Evolutionary conservation across 768 basidiomycete genomes (phyloP), one percentile per base, ranked within the genome.

Genomic region (Boletus sensibilis): DNA sequence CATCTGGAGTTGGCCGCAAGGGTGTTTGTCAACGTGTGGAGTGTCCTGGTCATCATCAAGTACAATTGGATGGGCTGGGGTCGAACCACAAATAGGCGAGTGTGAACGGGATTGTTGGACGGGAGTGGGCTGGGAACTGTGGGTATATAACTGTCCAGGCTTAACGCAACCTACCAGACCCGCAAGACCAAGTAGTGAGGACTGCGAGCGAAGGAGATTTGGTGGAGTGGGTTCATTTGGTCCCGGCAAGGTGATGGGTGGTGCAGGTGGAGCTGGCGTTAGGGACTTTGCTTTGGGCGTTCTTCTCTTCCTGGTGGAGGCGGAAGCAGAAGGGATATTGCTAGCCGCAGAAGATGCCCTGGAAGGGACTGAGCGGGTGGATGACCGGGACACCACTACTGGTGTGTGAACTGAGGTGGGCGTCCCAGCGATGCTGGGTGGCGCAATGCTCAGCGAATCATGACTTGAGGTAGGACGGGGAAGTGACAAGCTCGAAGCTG

Each of bases 201-300:
- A 76, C 68, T 91, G 89, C 60, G 81, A 90, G 31, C 90, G 85
- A 49, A 92, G 72, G 54, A 90, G 88, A 67, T 90, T 83, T 9
- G 81, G 72, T 18, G 89, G 90, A 16, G 77, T 72, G 1, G 85
- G 86, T 40, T 76, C 79, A 47, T 81, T 76, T 23, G 86, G 82
- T 60, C 83, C 82, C 0, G 88, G 89, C 1, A 91, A 71, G 21
- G 74, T 57, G 25, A 91, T 88, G 42, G 82, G 78, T 14, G 84
- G 84, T 11, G 79, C 75, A 14, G 76, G 67, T 13, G 79, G 77
- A 34, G 79, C 78, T 11, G 80, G 78, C 1, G 80, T 77, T 5
- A 74, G 42, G 52, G 78, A 69, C 54, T 76, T 70, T 54, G 72
- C 62, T 61, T 72, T 74, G 38, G 70, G 41, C 35, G 65, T 68